These are phyloP conservation scores for Candida sojae DNA, from an alignment of 1,139 yeast genomes.

Conservation along the genomic window DNA sequence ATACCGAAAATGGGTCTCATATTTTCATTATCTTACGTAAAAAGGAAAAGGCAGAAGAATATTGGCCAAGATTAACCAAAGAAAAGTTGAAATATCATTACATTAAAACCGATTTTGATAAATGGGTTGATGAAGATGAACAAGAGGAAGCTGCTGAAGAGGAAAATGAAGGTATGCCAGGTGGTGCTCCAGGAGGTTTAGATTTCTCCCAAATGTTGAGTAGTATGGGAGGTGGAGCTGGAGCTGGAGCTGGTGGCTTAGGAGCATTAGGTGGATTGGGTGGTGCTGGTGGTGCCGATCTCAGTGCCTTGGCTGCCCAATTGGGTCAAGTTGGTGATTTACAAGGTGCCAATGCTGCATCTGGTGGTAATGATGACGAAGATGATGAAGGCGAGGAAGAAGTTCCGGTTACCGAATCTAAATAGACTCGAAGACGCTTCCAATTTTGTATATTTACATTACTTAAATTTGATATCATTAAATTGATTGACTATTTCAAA, in stretches of 20 bases:
- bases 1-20: constrained; percentile 67
- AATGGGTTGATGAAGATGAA: constrained; percentile 96
- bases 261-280: constrained; percentile 25
- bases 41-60: constrained; percentile 66
- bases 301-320: constrained; percentile 44
- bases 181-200: constrained; percentile 27
- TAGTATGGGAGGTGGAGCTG: constrained; percentile 36
- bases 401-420: constrained; percentile 14
- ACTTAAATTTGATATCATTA: not conserved
- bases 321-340: constrained; percentile 46
- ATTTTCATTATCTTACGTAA: constrained; percentile 71
- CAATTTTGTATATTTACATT: not conserved
- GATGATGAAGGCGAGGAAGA: constrained; percentile 33
- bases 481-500: constrained; percentile 5
- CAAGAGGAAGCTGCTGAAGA: constrained; percentile 65
- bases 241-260: constrained; percentile 20
- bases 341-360: constrained; percentile 4
- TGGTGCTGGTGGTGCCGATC: constrained; percentile 28
- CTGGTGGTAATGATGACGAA: constrained; percentile 29
- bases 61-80: constrained; percentile 90
- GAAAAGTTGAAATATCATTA: constrained; percentile 69
- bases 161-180: constrained; percentile 41
- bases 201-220: constrained; percentile 18
- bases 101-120: constrained; percentile 93
- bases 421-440: no score